These are phyloP conservation scores for Smallanthus sonchifolius DNA, from an alignment of 129 eudicot species.

Conservation along the genomic window DNA sequence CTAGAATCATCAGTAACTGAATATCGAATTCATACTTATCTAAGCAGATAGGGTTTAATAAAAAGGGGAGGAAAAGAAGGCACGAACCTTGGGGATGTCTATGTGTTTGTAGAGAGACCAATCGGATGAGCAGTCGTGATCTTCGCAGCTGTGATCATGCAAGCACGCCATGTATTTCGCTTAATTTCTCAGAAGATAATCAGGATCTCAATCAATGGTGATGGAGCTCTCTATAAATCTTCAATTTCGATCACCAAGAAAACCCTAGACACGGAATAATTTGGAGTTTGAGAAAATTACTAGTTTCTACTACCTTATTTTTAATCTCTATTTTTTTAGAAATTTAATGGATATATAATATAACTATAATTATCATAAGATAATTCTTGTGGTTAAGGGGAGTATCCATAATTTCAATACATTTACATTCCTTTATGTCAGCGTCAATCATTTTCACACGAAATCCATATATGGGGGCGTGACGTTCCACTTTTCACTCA, in stretches of 20 bases:
- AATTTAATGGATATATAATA: no score
- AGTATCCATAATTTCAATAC: no score
- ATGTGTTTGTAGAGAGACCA: constrained; percentile 96
- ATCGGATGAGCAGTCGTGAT: constrained; percentile 88
- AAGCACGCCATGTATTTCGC: constrained; percentile 62
- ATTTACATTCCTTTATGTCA: no score
- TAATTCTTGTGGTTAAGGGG: no score
- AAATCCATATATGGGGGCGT: no score
- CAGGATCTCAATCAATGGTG: constrained; percentile 1
- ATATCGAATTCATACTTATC: not conserved
- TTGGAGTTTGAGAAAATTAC: not conserved
- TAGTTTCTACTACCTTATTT: no score
- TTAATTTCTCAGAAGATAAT: not conserved
- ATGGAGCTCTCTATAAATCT: not conserved
- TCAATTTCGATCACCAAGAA: not conserved
- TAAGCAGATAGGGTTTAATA: constrained; percentile 7
- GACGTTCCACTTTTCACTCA: no score
- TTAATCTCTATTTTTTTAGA: no score
- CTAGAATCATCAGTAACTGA: not conserved
- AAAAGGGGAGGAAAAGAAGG: not conserved
- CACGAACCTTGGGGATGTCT: constrained; percentile 73
- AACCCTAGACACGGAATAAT: not conserved
- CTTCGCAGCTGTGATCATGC: constrained; percentile 98
- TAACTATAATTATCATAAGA: no score
- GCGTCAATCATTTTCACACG: no score